A percentile compares a stretch with the other conserved stretches of the same genome.
Conservation (phyloP, 1,284 basidiomycete species). For the Tylopilus orsonianus region DNA sequence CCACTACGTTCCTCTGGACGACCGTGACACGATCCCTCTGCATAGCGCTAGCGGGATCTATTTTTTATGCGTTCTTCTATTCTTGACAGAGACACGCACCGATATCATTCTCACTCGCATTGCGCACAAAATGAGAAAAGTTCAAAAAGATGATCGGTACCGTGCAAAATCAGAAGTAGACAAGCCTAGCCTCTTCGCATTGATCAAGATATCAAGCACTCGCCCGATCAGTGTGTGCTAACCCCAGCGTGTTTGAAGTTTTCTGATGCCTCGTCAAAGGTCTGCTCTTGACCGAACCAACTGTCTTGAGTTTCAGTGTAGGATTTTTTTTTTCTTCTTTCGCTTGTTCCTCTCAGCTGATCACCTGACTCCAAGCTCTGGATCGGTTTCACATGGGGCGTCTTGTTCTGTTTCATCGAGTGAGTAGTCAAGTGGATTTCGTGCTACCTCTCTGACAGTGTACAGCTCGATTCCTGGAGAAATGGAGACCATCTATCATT, state of each 20-base stretch:
- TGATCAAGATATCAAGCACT: conserved; percentile 52
- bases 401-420: conserved; percentile 57
- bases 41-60: conserved; percentile 38
- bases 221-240: conserved; percentile 47
- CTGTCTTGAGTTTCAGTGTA: conserved; percentile 57
- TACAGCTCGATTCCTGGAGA: conserved; percentile 50
- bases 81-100: conserved; percentile 49
- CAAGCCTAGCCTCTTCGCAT: conserved; percentile 40
- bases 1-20: neutral
- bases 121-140: conserved; percentile 46
- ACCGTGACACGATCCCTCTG: neutral
- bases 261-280: conserved; percentile 32
- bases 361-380: conserved; percentile 41
- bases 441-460: neutral
- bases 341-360: conserved; percentile 5
- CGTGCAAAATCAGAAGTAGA: conserved; percentile 50
- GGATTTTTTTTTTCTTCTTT: conserved; percentile 1
- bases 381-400: conserved; percentile 64
- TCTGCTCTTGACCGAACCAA: conserved; percentile 59
- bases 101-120: conserved; percentile 46
- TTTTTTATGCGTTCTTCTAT: conserved; percentile 34
- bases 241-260: neutral
- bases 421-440: conserved; percentile 27
- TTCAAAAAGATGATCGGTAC: conserved; percentile 48
- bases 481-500: conserved; percentile 51